Conservation (phyloP, 1,139 yeast species). For the Candida mesenterica region DNA sequence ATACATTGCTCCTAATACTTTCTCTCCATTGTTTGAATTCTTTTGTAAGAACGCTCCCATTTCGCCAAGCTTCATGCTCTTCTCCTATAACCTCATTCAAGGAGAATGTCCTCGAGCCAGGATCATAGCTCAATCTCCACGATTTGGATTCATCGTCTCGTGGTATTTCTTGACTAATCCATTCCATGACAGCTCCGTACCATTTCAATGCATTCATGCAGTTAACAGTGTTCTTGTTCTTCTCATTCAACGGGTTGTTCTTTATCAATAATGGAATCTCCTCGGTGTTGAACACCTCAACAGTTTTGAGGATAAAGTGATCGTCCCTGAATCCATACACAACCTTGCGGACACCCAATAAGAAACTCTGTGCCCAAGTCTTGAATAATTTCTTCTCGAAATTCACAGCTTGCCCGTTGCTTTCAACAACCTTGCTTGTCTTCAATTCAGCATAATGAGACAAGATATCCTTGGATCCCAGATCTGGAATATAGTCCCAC, state of each 20-base stretch:
- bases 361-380: conserved; percentile 93
- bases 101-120: conserved; percentile 30
- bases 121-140: conserved; percentile 35
- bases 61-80: conserved; percentile 26
- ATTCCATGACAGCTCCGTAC: conserved; percentile 80
- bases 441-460: conserved; percentile 85
- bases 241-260: conserved; percentile 31
- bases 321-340: conserved; percentile 88
- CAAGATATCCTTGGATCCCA: conserved; percentile 45
- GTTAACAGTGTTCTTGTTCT: conserved; percentile 37
- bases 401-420: conserved; percentile 49
- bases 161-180: conserved; percentile 63
- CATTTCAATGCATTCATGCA: conserved; percentile 80
- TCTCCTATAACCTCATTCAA: conserved; percentile 29
- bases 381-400: conserved; percentile 74
- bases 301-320: conserved; percentile 54
- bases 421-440: conserved; percentile 57
- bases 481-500: conserved; percentile 71
- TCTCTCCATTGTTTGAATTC: conserved; percentile 66
- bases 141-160: conserved; percentile 36
- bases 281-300: conserved; percentile 76
- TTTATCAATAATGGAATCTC: conserved; percentile 67
- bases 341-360: conserved; percentile 75
- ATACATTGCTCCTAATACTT: conserved; percentile 2
- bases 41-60: conserved; percentile 45